phyloP scores from a whole-genome alignment of 2,329 filamentous ascomycete genomes.

The Neodidymelliopsis sp. region DNA sequence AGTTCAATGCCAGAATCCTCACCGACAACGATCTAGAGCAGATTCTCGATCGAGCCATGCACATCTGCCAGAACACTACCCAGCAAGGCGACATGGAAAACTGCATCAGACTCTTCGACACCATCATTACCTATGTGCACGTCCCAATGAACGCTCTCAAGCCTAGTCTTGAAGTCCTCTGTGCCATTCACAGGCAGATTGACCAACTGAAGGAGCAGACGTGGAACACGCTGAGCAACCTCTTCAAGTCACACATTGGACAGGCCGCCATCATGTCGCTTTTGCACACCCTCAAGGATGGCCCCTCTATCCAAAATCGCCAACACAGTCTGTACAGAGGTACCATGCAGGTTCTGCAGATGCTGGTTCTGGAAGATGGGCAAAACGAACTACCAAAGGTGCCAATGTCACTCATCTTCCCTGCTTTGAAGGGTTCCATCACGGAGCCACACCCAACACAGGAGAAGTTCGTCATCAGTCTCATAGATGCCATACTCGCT shows the following conservation, averaged over 20 bases:
- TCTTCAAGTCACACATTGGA: constrained; percentile 77
- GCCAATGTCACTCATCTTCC: constrained; percentile 44
- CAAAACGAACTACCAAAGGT: constrained; percentile 44
- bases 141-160: constrained; percentile 70
- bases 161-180: constrained; percentile 73
- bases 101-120: constrained; percentile 72
- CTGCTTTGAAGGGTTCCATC: constrained; percentile 44
- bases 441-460: constrained; percentile 36
- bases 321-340: constrained; percentile 40
- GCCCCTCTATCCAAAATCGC: constrained; percentile 31
- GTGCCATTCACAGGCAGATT: constrained; percentile 74
- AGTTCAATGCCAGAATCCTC: constrained; percentile 76
- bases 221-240: constrained; percentile 74
- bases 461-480: constrained; percentile 60
- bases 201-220: constrained; percentile 66
- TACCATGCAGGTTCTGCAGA: constrained; percentile 40
- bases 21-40: constrained; percentile 67
- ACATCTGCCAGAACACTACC: constrained; percentile 73
- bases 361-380: constrained; percentile 44
- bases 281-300: constrained; percentile 60
- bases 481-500: constrained; percentile 51
- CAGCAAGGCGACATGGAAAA: constrained; percentile 69
- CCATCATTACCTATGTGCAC: constrained; percentile 74
- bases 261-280: constrained; percentile 72
- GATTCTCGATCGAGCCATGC: constrained; percentile 68